A percentile compares a stretch with the other conserved stretches of the same genome.
phyloP scores from a whole-genome alignment of 148 eudicot species.

The Selenicereus undatus region DNA sequence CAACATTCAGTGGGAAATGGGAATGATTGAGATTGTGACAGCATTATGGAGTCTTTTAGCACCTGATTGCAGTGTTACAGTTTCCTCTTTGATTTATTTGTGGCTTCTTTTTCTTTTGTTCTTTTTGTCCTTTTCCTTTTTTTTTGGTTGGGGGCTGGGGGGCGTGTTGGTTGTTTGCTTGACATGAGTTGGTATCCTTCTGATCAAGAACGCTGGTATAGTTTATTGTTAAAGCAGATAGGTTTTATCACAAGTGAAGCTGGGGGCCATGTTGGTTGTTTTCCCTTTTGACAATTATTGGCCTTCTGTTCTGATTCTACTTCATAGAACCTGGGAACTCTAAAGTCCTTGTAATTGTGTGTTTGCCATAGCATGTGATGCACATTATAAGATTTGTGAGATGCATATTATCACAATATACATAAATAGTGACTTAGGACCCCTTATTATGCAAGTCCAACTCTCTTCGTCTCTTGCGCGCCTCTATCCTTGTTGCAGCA shows the following conservation, averaged over 20 bases:
- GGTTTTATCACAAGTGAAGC: neutral
- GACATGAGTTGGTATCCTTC: neutral
- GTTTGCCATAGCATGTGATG: too few species aligned
- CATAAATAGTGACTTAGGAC: too few species aligned
- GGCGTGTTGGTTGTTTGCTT: neutral
- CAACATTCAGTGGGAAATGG: neutral
- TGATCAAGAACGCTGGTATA: neutral
- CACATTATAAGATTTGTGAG: too few species aligned
- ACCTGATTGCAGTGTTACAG: neutral
- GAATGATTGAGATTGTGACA: neutral
- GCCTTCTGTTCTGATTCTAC: too few species aligned
- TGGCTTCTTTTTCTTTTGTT: neutral
- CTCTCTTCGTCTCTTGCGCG: too few species aligned
- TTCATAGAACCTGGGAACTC: too few species aligned
- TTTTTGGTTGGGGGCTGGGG: neutral
- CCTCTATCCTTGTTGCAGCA: too few species aligned
- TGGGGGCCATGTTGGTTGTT: too few species aligned
- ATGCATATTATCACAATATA: too few species aligned
- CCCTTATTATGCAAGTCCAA: too few species aligned
- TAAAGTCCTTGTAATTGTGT: too few species aligned
- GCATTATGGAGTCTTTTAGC: neutral
- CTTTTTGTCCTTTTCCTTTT: neutral
- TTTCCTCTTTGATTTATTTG: neutral
- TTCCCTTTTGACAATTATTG: too few species aligned
- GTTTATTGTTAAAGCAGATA: neutral